phyloP scores from a whole-genome alignment of 495 filamentous ascomycete genomes.

The Podospora anserina region DNA sequence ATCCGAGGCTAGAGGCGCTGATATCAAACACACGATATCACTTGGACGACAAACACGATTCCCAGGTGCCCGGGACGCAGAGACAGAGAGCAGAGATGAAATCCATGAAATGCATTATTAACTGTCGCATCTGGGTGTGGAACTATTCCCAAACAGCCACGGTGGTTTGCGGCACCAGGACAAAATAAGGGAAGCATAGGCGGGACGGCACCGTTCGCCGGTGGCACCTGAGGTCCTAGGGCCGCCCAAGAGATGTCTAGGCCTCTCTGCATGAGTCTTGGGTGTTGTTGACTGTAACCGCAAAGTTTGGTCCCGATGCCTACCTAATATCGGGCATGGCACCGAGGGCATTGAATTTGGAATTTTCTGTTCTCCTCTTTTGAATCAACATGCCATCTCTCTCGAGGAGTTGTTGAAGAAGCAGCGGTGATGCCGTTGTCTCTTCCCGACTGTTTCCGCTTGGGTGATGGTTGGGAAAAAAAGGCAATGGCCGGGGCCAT shows the following conservation, averaged over 20 bases:
- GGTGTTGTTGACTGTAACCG: background rate
- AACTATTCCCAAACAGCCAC: slow-evolving; percentile 2
- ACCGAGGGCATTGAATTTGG: background rate
- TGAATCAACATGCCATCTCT: no score
- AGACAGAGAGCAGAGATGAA: background rate
- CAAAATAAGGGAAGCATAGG: background rate
- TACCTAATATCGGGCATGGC: background rate
- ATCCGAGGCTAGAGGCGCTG: background rate
- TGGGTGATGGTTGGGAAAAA: background rate
- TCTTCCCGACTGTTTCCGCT: background rate
- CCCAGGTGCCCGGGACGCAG: slow-evolving; percentile 8
- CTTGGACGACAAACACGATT: background rate
- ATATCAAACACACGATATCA: background rate
- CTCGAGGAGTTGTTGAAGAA: no score
- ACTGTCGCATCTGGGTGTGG: background rate
- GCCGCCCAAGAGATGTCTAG: background rate
- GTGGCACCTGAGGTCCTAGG: background rate
- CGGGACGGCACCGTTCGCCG: slow-evolving; percentile 10
- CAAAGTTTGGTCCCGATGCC: background rate
- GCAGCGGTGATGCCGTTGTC: background rate
- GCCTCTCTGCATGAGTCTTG: background rate
- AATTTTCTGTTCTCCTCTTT: background rate
- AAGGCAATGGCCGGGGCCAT: background rate
- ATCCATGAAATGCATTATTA: background rate
- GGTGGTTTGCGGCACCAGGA: background rate